These are phyloP conservation scores for Dictyostelium citrinum DNA, from an alignment of 78 protist genomes.

Conservation along the genomic window DNA sequence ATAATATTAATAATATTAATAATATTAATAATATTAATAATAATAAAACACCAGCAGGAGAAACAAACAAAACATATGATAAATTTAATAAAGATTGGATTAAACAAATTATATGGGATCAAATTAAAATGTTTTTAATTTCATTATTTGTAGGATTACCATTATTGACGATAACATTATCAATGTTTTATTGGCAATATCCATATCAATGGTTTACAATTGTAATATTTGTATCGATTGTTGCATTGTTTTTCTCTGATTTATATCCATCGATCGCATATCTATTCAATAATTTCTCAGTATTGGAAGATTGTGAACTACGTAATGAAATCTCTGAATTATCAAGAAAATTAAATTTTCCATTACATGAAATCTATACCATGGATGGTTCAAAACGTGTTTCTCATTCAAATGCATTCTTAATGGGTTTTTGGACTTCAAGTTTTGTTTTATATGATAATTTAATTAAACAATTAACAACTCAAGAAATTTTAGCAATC, in stretches of 20 bases:
- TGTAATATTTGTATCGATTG: slow-evolving; percentile 45
- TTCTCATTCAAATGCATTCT: slow-evolving; percentile 63
- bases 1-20: too few relatives aligned
- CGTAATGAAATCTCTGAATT: slow-evolving; percentile 32
- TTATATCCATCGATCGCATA: slow-evolving; percentile 59
- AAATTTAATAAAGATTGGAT: slow-evolving; percentile 22
- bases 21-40: background rate
- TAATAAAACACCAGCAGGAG: slow-evolving; percentile 6
- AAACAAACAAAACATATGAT: background rate
- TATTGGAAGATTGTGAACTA: slow-evolving; percentile 56
- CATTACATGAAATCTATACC: slow-evolving; percentile 59
- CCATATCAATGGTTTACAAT: slow-evolving; percentile 73
- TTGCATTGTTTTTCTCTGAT: slow-evolving; percentile 58
- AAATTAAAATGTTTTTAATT: slow-evolving; percentile 63
- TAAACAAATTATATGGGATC: slow-evolving; percentile 47
- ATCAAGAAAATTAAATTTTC: slow-evolving; percentile 37
- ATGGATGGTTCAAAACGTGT: slow-evolving; percentile 74
- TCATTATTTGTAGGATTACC: slow-evolving; percentile 60
- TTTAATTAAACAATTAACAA: slow-evolving; percentile 47
- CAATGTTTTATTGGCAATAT: slow-evolving; percentile 45
- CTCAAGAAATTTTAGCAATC: slow-evolving; percentile 44
- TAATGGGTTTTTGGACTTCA: slow-evolving; percentile 63
- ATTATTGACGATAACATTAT: slow-evolving; percentile 32
- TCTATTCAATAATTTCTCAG: slow-evolving; percentile 47
- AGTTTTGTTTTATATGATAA: slow-evolving; percentile 58